Conservation (phyloP, 495 filamentous ascomycete genomes). For the Penicillium dipodomyicola region DNA sequence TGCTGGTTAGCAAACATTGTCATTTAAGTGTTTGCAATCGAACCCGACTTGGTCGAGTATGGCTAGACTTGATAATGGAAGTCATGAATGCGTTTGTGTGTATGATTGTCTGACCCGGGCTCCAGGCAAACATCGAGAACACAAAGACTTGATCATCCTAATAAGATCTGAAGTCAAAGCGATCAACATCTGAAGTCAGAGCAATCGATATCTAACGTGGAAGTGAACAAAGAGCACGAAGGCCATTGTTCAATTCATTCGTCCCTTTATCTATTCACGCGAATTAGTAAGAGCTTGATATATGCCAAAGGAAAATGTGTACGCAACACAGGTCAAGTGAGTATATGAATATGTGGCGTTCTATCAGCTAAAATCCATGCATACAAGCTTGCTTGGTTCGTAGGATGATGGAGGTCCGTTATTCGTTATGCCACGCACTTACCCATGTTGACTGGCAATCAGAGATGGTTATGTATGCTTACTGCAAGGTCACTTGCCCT, state of each 20-base stretch:
- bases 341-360: too few relatives aligned
- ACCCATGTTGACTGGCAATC: too few relatives aligned
- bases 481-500: too few relatives aligned
- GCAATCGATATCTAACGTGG: neutral
- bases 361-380: too few relatives aligned
- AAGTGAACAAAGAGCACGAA: neutral
- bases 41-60: neutral
- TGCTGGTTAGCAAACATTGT: neutral
- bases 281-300: neutral
- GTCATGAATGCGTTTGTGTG: neutral
- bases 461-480: too few relatives aligned
- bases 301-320: neutral
- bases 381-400: too few relatives aligned
- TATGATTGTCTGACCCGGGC: neutral
- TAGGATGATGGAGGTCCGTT: too few relatives aligned
- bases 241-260: neutral
- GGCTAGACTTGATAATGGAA: neutral
- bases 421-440: too few relatives aligned
- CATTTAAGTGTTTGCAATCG: neutral
- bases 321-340: too few relatives aligned
- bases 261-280: neutral
- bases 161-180: neutral
- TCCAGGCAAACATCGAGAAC: neutral
- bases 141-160: neutral
- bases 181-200: neutral